Evolutionary conservation across 75 land plant genomes (phyloP), one percentile per base, ranked within the genome.

Genomic region (Picea glauca): DNA sequence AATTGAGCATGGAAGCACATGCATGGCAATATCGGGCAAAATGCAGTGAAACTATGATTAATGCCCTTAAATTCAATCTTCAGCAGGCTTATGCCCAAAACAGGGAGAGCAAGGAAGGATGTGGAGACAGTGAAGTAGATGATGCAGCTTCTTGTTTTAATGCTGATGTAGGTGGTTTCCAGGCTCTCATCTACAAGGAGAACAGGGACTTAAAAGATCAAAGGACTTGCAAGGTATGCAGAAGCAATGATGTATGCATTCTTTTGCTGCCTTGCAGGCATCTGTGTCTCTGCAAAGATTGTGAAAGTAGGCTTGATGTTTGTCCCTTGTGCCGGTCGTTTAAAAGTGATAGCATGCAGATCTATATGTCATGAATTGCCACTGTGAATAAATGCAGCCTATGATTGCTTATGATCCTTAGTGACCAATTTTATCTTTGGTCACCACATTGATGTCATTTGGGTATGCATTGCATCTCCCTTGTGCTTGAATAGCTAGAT

Each of bases 191-290:
- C 43, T 77, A 58, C 77, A 84, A 82, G 63, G 85, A 87, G 74
- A 87, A 80, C 58, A 87, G 74, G 79, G 83, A 83, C 14, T 58
- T 77, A 77, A 84, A 85, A 72, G 86, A 81, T 33, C 63, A 76
- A 60, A 79, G 88, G 87, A 78, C 61, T 20, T 93, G 96, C 72
- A 91, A 87, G 78, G 86, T 81, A 61, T 93, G 96, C 80, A 76
- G 83, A 75, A 77, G 80, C 18, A 92, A 90, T 59, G 86, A 88
- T 33, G 90, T 84, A 1, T 84, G 89, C 87, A 92, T 93, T 85
- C 96, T 93, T 78, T 77, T 93, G 79, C 80, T 93, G 54, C 96
- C 96, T 13, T 93, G 96, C 88, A 85, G 90, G 85, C 96, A 93
- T 90, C 89, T 93, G 13, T 91, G 96, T 80, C 83, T 93, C 58